phyloP scores from a whole-genome alignment of 2,329 filamentous ascomycete genomes.

The Cercospora nicotianae region DNA sequence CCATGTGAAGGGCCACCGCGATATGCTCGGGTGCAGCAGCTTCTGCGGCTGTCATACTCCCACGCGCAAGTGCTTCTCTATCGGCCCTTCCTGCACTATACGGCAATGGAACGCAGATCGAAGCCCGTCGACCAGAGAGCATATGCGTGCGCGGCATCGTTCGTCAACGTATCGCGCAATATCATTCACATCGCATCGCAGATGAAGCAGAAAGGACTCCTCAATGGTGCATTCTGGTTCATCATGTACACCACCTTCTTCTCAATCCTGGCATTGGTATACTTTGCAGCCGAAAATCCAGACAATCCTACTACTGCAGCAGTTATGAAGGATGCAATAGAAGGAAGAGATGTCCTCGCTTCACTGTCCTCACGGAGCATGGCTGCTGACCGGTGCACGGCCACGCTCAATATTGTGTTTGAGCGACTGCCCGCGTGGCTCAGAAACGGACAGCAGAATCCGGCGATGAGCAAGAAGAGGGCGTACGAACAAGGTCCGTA shows the following conservation, averaged over 20 bases:
- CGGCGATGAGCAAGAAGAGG: conserved; percentile 50
- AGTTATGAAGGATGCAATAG: conserved; percentile 78
- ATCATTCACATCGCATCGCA: conserved; percentile 78
- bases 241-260: conserved; percentile 83
- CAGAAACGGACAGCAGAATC: conserved; percentile 49
- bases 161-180: conserved; percentile 66
- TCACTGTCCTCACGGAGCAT: conserved; percentile 79
- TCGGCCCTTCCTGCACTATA: conserved; percentile 79
- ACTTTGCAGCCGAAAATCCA: conserved; percentile 78
- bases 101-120: conserved; percentile 59
- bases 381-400: conserved; percentile 83
- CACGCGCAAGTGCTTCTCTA: conserved; percentile 83
- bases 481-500: conserved; percentile 37
- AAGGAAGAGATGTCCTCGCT: conserved; percentile 79
- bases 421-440: conserved; percentile 69
- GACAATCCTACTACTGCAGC: conserved; percentile 73
- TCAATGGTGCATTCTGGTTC: conserved; percentile 86
- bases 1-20: conserved; percentile 79
- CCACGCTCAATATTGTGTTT: conserved; percentile 75
- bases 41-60: conserved; percentile 76
- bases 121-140: conserved; percentile 69
- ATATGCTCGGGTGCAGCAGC: conserved; percentile 62
- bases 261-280: conserved; percentile 74
- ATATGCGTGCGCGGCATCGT: conserved; percentile 71
- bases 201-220: conserved; percentile 70